These are phyloP conservation scores for Talaromyces atroroseus DNA, from an alignment of 2,329 filamentous ascomycete genomes.

Conservation along the genomic window DNA sequence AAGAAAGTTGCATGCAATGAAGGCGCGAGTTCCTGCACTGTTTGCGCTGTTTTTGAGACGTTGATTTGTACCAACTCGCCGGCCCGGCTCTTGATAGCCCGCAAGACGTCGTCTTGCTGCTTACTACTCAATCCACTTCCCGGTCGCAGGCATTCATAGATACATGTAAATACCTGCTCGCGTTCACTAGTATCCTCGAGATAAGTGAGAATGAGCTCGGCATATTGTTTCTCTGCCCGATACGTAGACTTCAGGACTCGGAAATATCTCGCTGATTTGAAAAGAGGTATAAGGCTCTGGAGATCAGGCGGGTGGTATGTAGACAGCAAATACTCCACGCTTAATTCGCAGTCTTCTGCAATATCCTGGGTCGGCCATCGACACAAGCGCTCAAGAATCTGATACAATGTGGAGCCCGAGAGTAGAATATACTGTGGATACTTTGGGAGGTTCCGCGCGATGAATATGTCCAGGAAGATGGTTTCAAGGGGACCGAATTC, in stretches of 20 bases:
- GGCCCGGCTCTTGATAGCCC: slow-evolving; percentile 61
- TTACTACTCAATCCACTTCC: slow-evolving; percentile 60
- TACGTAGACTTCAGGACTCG: slow-evolving; percentile 89
- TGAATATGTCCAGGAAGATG: slow-evolving; percentile 97
- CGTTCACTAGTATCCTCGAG: slow-evolving; percentile 79
- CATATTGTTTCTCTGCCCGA: slow-evolving; percentile 70
- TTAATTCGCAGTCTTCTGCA: slow-evolving; percentile 92
- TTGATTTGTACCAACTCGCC: slow-evolving; percentile 62
- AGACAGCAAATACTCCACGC: slow-evolving; percentile 88
- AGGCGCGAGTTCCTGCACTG: slow-evolving; percentile 56
- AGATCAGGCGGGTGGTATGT: slow-evolving; percentile 87
- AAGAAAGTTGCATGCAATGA: slow-evolving; percentile 64
- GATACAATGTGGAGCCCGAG: slow-evolving; percentile 76
- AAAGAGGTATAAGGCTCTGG: slow-evolving; percentile 66
- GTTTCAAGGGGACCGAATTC: slow-evolving; percentile 73
- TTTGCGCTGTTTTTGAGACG: slow-evolving; percentile 59
- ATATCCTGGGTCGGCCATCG: slow-evolving; percentile 74
- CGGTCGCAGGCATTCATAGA: slow-evolving; percentile 66
- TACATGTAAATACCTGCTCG: slow-evolving; percentile 69
- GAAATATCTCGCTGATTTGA: slow-evolving; percentile 77
- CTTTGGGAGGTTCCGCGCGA: slow-evolving; percentile 90
- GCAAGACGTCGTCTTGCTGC: slow-evolving; percentile 66
- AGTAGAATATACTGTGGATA: slow-evolving; percentile 94
- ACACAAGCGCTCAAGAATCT: slow-evolving; percentile 76
- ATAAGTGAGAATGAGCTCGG: slow-evolving; percentile 70